Percentiles rank a stretch among this genome's conserved stretches.
Conservation (phyloP, 2,329 filamentous ascomycete genomes). For the Ascochyta clinopodiicola region DNA sequence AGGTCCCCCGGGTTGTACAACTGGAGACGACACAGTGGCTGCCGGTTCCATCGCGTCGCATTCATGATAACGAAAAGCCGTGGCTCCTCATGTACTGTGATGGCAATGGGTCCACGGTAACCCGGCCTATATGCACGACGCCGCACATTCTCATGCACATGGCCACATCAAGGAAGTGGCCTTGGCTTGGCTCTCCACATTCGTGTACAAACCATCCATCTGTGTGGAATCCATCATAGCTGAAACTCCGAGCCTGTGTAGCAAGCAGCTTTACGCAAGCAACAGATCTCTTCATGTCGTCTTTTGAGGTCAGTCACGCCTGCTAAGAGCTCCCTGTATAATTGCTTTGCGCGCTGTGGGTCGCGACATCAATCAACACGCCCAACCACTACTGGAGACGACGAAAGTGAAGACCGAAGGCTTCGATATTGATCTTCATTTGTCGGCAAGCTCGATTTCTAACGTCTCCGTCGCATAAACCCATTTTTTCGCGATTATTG, state of each 20-base stretch:
- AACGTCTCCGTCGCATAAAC: not conserved
- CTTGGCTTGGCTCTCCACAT: not conserved
- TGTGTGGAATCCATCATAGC: not conserved
- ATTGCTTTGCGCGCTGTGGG: slow-evolving; percentile 8
- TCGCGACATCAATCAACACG: not conserved
- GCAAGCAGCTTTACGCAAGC: not conserved
- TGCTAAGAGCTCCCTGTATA: not conserved
- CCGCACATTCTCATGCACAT: slow-evolving; percentile 1
- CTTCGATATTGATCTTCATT: not conserved
- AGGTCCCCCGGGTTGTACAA: not conserved
- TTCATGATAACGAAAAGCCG: not conserved
- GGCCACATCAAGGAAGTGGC: not conserved
- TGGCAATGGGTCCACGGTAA: slow-evolving; percentile 9
- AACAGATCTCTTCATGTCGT: not conserved
- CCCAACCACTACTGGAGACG: not conserved
- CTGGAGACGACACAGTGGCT: not conserved
- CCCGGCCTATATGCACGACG: not conserved
- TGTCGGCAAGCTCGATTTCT: not conserved
- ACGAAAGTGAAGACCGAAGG: not conserved
- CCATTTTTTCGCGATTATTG: not conserved
- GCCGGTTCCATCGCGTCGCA: not conserved
- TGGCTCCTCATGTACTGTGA: not conserved
- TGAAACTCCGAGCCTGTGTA: not conserved
- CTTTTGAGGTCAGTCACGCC: not conserved
- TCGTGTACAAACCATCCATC: not conserved